phyloP scores from a whole-genome alignment of 768 basidiomycete genomes.

The Lentinula guzmanii region DNA sequence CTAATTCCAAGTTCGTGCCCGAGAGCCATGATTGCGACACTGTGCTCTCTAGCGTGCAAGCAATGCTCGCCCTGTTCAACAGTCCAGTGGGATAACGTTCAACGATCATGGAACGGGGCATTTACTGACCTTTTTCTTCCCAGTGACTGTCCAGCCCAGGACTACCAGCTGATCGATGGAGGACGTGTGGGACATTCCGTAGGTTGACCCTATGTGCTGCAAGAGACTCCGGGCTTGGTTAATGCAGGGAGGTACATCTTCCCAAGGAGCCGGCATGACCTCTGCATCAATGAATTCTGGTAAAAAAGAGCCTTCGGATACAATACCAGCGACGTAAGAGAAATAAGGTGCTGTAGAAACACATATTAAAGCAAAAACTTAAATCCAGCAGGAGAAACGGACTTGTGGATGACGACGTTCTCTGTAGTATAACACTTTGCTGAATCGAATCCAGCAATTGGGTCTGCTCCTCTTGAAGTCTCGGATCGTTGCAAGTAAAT shows the following conservation, averaged over 20 bases:
- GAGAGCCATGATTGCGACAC: neutral
- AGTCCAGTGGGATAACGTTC: neutral
- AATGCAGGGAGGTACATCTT: constrained; percentile 10
- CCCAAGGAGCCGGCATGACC: neutral
- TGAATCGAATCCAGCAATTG: constrained; percentile 21
- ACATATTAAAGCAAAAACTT: neutral
- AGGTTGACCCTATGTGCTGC: constrained; percentile 16
- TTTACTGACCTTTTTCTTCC: neutral
- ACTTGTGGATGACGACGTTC: neutral
- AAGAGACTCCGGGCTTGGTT: constrained; percentile 16
- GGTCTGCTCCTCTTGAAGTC: constrained; percentile 22
- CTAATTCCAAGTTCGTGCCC: neutral
- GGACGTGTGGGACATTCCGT: constrained; percentile 11
- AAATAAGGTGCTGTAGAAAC: neutral
- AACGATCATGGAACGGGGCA: neutral
- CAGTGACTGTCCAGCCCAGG: constrained; percentile 1
- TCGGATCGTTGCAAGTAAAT: constrained; percentile 24
- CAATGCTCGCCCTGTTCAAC: neutral
- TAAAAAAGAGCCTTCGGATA: neutral
- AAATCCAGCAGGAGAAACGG: neutral
- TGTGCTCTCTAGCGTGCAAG: neutral
- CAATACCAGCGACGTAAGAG: neutral
- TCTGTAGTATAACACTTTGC: constrained; percentile 6
- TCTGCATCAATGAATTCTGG: neutral
- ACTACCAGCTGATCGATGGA: neutral